Evolutionary conservation across 148 eudicot genomes (phyloP).

Genomic region (Vaccinium macrocarpon): DNA sequence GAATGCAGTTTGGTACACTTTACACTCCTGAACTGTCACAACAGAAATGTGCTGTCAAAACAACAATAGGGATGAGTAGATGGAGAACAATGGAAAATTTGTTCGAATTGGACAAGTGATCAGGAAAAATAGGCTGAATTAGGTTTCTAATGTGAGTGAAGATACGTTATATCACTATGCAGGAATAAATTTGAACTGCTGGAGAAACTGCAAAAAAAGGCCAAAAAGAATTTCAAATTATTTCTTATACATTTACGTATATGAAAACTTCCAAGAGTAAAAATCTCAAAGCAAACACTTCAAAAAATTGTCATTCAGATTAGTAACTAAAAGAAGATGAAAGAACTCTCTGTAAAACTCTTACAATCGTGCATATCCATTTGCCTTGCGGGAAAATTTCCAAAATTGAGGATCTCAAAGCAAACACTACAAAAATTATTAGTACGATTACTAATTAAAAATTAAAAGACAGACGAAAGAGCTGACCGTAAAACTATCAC

Average conservation of each 20-base stretch:
- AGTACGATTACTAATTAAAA: neutral
- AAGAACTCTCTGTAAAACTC: neutral
- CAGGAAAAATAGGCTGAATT: neutral
- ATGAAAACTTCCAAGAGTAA: neutral
- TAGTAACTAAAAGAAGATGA: neutral
- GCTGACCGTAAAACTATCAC: slow-evolving; percentile 69
- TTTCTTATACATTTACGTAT: neutral
- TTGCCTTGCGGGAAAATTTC: neutral
- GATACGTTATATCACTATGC: neutral
- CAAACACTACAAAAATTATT: neutral
- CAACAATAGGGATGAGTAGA: neutral
- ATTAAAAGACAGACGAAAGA: neutral
- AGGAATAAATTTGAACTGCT: neutral
- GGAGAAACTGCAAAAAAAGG: neutral
- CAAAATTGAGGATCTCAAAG: neutral
- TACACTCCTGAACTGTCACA: neutral
- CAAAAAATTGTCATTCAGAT: neutral
- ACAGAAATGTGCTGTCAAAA: neutral
- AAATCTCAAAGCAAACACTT: neutral
- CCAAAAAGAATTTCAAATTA: neutral
- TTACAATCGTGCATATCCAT: neutral
- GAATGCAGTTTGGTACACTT: neutral
- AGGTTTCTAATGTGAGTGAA: neutral
- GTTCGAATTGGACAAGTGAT: neutral
- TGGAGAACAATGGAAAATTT: neutral